Base-by-base conservation (phyloP, 2,329 filamentous ascomycete species). In the Cladosporium halotolerans region DNA sequence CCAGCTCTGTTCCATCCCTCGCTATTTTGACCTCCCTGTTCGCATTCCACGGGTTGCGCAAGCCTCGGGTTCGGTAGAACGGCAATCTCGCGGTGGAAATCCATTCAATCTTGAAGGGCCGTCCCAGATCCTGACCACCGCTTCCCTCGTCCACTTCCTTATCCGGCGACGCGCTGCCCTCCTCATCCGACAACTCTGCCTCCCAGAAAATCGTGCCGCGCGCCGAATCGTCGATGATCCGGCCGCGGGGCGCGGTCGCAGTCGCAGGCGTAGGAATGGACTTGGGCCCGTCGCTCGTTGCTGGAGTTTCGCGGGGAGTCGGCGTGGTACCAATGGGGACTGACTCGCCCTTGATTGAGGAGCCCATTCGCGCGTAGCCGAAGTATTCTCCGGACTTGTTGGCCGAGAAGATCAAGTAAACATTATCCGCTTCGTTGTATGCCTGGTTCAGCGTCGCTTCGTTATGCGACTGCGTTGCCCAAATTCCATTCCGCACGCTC, bases 131-230 rank as follows among this genome's bases (percentile, higher is more conserved):
- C 67, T 89, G 87, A 3, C 63, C 60, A 18, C 32, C 77, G 76
- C n/a, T 72, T 14, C 68, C 63, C 31, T 71, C 68, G 6, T 70
- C 68, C 7, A 59, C 60, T 9, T 48, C 63, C 65, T 63, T 72
- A 16, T 55, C 53, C 34, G 42, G 14, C 28, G 53, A 53, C 36
- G 40, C 50, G 3, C 50, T 57, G 14, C 55, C 73, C 8, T 72
- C 76, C 42, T 74, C 74, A 16, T 83, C 83, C 0, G 81, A 80
- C 32, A 76, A 70, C 46, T 92, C 85, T 6, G 85, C 85, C 68
- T 97, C 92, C 92, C 92, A 97, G 64, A 97, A 97, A 39, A 96
- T 96, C 0, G 91, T 96, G 0, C 92, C 92, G n/a, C 92, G 81
- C 0, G 89, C 86, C 3, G 88, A 91, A 67, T 97, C 92, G 63